Conservation (phyloP, 2,329 filamentous ascomycete species). For the Reticulascus tulasneorum region DNA sequence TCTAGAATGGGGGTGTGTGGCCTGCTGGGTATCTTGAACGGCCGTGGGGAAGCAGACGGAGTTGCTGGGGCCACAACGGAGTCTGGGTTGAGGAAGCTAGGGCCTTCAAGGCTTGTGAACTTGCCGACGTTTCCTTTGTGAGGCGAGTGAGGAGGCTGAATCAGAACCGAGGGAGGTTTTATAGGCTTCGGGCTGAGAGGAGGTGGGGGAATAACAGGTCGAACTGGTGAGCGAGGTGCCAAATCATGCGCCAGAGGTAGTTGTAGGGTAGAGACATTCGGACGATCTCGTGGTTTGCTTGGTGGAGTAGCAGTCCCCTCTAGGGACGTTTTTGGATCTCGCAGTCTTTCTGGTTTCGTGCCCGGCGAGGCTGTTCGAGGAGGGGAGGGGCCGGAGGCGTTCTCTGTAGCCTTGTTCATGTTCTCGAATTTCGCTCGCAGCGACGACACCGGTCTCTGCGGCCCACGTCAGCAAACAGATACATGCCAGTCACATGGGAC, state of each 20-base stretch:
- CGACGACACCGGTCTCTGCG: slow-evolving; percentile 75
- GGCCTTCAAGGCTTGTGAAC: slow-evolving; percentile 34
- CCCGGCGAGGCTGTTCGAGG: slow-evolving; percentile 30
- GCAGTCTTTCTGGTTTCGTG: slow-evolving; percentile 39
- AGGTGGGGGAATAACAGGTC: slow-evolving; percentile 38
- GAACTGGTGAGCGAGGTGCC: slow-evolving; percentile 21
- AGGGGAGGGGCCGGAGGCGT: slow-evolving; percentile 21
- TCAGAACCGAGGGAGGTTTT: slow-evolving; percentile 58
- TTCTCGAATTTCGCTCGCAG: slow-evolving; percentile 79
- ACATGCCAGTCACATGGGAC: neutral
- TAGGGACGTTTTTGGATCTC: slow-evolving; percentile 35
- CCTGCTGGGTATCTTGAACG: slow-evolving; percentile 52
- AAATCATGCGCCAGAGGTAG: slow-evolving; percentile 16
- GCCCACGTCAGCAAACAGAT: slow-evolving; percentile 19
- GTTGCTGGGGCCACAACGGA: slow-evolving; percentile 35
- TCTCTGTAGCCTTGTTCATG: slow-evolving; percentile 51
- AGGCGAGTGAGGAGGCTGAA: slow-evolving; percentile 69
- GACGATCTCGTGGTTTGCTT: slow-evolving; percentile 17
- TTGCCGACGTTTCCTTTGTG: slow-evolving; percentile 43
- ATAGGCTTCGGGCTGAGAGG: slow-evolving; percentile 41
- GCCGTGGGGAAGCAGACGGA: slow-evolving; percentile 37
- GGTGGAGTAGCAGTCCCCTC: slow-evolving; percentile 27
- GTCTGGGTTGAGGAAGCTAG: slow-evolving; percentile 45
- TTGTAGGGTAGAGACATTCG: slow-evolving; percentile 15
- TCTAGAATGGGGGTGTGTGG: slow-evolving; percentile 50